These are phyloP conservation scores for Syzygium jambos DNA, from an alignment of 345 rosid genomes.

Conservation along the genomic window DNA sequence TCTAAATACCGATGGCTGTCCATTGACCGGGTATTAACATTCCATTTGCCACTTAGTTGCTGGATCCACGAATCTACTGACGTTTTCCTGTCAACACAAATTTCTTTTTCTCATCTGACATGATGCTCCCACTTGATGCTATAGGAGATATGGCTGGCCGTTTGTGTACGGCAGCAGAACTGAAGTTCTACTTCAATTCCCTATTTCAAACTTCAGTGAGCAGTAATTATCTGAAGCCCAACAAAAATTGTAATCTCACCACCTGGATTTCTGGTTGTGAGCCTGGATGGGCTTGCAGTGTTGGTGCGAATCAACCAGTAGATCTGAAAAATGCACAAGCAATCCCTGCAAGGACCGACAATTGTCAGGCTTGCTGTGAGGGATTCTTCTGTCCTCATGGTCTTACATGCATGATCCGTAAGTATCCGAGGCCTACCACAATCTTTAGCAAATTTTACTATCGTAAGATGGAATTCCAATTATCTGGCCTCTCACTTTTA, in stretches of 20 bases:
- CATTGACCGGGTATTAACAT: not conserved
- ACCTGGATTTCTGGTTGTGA: slow-evolving; percentile 91
- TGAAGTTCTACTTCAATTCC: slow-evolving; percentile 54
- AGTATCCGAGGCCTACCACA: slow-evolving; percentile 14
- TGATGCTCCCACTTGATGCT: slow-evolving; percentile 7
- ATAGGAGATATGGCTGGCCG: slow-evolving; percentile 44
- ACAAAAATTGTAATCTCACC: slow-evolving; percentile 72
- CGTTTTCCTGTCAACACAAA: not conserved
- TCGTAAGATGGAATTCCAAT: not conserved
- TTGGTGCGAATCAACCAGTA: slow-evolving; percentile 24
- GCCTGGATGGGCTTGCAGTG: slow-evolving; percentile 94
- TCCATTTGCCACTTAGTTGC: not conserved
- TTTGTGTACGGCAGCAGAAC: slow-evolving; percentile 76
- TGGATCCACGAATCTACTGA: not conserved
- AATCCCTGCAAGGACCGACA: slow-evolving; percentile 52
- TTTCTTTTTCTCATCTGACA: not conserved
- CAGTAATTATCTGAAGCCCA: slow-evolving; percentile 40
- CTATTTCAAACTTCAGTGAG: slow-evolving; percentile 29
- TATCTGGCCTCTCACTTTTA: not conserved
- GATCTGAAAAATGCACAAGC: slow-evolving; percentile 41
- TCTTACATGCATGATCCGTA: slow-evolving; percentile 95
- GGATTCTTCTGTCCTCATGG: slow-evolving; percentile 94
- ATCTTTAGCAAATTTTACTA: not conserved
- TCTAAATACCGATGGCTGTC: not conserved
- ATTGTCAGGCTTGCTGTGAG: slow-evolving; percentile 75